Percentiles rank a stretch among this genome's conserved stretches.
These are phyloP conservation scores for Chenopodium suecicum DNA, from an alignment of 148 eudicot genomes.

Conservation along the genomic window DNA sequence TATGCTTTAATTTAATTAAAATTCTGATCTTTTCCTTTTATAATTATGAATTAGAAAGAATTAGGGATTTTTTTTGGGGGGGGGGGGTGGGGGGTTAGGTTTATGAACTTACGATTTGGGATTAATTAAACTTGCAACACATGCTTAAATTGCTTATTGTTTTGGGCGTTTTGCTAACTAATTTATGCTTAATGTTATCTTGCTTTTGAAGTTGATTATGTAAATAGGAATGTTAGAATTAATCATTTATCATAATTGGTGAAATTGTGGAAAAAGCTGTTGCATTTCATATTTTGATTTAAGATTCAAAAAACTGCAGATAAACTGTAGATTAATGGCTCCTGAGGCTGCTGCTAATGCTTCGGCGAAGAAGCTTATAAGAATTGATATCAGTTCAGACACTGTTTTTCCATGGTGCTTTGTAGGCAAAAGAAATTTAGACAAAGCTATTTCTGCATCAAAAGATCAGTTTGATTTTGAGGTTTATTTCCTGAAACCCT, in stretches of 20 bases:
- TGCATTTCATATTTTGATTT: slow-evolving; percentile 4
- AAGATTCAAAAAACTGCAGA: slow-evolving; percentile 10
- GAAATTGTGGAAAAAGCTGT: neutral
- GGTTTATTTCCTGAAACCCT: no score
- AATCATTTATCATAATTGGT: neutral
- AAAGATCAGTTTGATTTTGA: no score
- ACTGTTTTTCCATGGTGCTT: slow-evolving; percentile 98
- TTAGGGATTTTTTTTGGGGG: no score
- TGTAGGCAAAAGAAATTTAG: slow-evolving; percentile 72
- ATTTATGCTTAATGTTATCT: neutral
- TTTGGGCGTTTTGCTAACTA: neutral
- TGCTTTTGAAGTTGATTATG: neutral
- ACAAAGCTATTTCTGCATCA: no score
- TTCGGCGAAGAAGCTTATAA: slow-evolving; percentile 59
- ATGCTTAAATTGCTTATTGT: neutral
- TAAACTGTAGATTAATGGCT: slow-evolving; percentile 44
- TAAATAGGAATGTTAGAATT: neutral
- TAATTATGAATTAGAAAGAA: no score
- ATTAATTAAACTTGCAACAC: no score
- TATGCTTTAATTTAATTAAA: no score
- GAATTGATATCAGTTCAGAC: slow-evolving; percentile 70
- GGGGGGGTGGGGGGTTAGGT: no score
- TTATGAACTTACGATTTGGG: no score
- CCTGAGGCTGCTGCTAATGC: slow-evolving; percentile 38
- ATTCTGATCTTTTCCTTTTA: no score